Evolutionary conservation across 192 early-diverging fungal species (phyloP).

Genomic region (Bifiguratus adelaidae): DNA sequence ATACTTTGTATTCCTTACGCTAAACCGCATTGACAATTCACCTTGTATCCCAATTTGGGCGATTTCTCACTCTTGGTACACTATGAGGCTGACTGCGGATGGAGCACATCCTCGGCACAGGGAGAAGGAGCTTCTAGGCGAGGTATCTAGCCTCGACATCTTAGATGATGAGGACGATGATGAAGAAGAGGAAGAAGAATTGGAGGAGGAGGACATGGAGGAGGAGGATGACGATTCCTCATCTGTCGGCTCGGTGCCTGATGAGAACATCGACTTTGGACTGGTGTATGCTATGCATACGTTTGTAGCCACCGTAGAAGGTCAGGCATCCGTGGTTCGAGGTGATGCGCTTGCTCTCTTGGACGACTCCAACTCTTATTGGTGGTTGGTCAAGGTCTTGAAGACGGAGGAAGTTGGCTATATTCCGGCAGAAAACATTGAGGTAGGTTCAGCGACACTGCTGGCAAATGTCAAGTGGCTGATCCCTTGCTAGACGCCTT

Average conservation of each 20-base stretch:
- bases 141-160: no score
- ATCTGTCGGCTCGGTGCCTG: conserved; percentile 32
- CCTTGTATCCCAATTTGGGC: no score
- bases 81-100: no score
- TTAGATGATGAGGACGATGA: conserved; percentile 12
- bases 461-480: not conserved
- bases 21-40: no score
- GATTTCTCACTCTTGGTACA: no score
- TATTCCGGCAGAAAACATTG: conserved; percentile 83
- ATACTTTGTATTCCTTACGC: no score
- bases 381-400: conserved; percentile 62
- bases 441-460: conserved; percentile 26
- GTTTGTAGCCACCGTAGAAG: conserved; percentile 76
- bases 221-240: conserved; percentile 31
- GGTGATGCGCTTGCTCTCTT: conserved; percentile 70
- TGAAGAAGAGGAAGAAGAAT: conserved; percentile 22
- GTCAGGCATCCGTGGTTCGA: conserved; percentile 70
- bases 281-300: conserved; percentile 80
- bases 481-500: conserved; percentile 46
- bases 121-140: no score
- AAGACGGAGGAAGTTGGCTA: conserved; percentile 73
- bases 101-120: no score
- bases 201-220: conserved; percentile 21
- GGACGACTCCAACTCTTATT: conserved; percentile 80
- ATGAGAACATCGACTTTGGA: conserved; percentile 60